phyloP scores from a whole-genome alignment of 2,329 filamentous ascomycete genomes.

The Chaetothyriales sp. region DNA sequence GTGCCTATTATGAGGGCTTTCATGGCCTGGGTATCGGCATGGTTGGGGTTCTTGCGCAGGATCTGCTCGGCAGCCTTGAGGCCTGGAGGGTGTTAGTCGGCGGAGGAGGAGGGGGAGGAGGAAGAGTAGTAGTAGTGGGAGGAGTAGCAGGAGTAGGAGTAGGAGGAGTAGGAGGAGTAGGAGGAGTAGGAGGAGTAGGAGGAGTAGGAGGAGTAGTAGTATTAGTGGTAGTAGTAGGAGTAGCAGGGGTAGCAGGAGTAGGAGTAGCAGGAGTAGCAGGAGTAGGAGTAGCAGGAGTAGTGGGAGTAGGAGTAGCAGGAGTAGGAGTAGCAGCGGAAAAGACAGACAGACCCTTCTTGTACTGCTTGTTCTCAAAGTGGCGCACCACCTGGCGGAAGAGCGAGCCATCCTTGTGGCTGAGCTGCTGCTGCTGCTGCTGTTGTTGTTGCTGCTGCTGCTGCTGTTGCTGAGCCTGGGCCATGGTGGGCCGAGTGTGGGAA shows the following conservation, averaged over 20 bases:
- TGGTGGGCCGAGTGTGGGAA: not conserved
- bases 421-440: constrained; percentile 24
- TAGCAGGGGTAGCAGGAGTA: too few relatives aligned
- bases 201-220: too few relatives aligned
- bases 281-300: too few relatives aligned
- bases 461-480: not conserved
- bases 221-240: too few relatives aligned
- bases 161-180: too few relatives aligned
- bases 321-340: too few relatives aligned
- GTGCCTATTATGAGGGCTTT: constrained; percentile 94
- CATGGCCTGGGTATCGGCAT: constrained; percentile 98
- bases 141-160: too few relatives aligned
- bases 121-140: too few relatives aligned
- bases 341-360: constrained; percentile 60
- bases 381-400: constrained; percentile 92
- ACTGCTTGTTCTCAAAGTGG: constrained; percentile 95
- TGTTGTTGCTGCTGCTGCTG: not conserved
- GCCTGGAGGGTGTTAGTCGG: constrained; percentile 36
- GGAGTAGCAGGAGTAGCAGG: too few relatives aligned
- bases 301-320: too few relatives aligned
- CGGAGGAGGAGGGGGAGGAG: too few relatives aligned
- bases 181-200: too few relatives aligned
- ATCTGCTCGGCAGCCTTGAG: constrained; percentile 95
- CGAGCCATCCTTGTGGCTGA: constrained; percentile 70
- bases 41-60: constrained; percentile 81